These are phyloP conservation scores for Ochetophila trinervis DNA, from an alignment of 306 rosid genomes.

Conservation along the genomic window DNA sequence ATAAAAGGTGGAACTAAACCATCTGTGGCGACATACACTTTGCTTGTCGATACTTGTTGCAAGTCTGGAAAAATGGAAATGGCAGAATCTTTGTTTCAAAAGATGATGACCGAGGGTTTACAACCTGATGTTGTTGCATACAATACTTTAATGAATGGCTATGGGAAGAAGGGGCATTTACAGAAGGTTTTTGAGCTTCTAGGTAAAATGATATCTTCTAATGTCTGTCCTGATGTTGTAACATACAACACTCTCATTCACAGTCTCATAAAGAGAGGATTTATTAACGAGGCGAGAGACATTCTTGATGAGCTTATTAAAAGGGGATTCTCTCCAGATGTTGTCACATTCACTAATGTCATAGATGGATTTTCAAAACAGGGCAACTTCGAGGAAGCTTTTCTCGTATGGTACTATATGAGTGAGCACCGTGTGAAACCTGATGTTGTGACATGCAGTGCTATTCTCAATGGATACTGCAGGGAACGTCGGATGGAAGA, in stretches of 20 bases:
- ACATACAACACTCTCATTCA: slow-evolving; percentile 45
- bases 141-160: slow-evolving; percentile 40
- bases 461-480: slow-evolving; percentile 39
- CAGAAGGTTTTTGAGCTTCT: slow-evolving; percentile 36
- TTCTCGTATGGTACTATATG: slow-evolving; percentile 39
- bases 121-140: slow-evolving; percentile 32
- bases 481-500: slow-evolving; percentile 30
- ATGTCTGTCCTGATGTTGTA: slow-evolving; percentile 30
- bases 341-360: slow-evolving; percentile 30
- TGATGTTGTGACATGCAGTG: slow-evolving; percentile 44
- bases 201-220: slow-evolving; percentile 27
- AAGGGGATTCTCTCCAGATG: slow-evolving; percentile 41
- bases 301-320: slow-evolving; percentile 30
- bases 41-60: slow-evolving; percentile 29
- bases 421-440: slow-evolving; percentile 35
- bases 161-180: slow-evolving; percentile 33
- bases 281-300: slow-evolving; percentile 31
- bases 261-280: slow-evolving; percentile 33
- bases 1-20: slow-evolving; percentile 34
- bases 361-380: slow-evolving; percentile 34
- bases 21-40: slow-evolving; percentile 25
- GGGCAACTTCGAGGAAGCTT: slow-evolving; percentile 40
- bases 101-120: slow-evolving; percentile 26
- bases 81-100: slow-evolving; percentile 35
- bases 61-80: slow-evolving; percentile 28